A percentile compares a stretch with the other conserved stretches of the same genome.
These are phyloP conservation scores for Francoa sonchifolia DNA, from an alignment of 441 rosid species.

Conservation along the genomic window DNA sequence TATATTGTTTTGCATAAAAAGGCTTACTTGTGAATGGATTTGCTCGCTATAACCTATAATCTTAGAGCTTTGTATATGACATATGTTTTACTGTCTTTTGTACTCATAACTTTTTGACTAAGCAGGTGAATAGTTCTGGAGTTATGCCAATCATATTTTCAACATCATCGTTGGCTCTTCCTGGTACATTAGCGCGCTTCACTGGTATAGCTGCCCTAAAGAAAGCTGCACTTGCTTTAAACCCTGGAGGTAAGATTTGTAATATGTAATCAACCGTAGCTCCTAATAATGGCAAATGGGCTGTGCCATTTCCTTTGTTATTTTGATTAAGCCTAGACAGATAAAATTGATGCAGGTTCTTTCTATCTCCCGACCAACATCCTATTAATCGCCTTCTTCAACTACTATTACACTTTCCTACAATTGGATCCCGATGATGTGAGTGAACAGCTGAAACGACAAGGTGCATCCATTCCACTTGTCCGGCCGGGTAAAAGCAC, in stretches of 20 bases:
- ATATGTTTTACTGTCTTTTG: constrained; percentile 2
- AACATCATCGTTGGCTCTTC: constrained; percentile 90
- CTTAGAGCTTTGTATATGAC: background rate
- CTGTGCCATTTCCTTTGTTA: too few species aligned
- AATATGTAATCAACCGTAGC: too few species aligned
- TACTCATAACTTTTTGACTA: constrained; percentile 3
- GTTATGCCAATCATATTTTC: constrained; percentile 98
- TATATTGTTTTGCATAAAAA: background rate
- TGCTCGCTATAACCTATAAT: too few species aligned
- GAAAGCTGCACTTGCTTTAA: constrained; percentile 74
- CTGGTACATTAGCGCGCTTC: constrained; percentile 88
- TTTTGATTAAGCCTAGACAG: constrained; percentile 6
- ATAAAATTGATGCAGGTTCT: constrained; percentile 45
- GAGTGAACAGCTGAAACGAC: constrained; percentile 90
- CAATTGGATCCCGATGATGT: constrained; percentile 97
- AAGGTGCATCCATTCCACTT: constrained; percentile 91
- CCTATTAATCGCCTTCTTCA: constrained; percentile 87
- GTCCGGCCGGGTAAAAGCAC: constrained; percentile 98
- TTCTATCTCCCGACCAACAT: constrained; percentile 87
- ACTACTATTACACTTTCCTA: constrained; percentile 93
- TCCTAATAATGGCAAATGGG: too few species aligned
- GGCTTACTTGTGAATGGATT: too few species aligned
- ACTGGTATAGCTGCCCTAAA: constrained; percentile 71
- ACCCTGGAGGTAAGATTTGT: constrained; percentile 65
- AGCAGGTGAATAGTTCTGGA: constrained; percentile 85